Percentiles rank a stretch among this genome's conserved stretches.
Evolutionary conservation across 495 filamentous ascomycete genomes (phyloP).

Genomic region (Beverwykella pulmonaria): DNA sequence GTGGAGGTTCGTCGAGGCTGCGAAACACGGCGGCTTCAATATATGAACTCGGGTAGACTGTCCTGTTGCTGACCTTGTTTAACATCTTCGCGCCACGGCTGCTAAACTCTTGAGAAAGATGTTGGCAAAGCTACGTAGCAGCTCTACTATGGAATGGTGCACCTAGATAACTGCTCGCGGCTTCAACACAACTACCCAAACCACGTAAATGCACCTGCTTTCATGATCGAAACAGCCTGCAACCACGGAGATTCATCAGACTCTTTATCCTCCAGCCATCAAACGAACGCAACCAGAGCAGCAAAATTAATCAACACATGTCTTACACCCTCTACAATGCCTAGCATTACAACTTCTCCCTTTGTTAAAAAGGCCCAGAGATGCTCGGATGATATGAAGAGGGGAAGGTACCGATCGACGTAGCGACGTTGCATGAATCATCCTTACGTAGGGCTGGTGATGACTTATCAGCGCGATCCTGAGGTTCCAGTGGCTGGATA

Average conservation of each 20-base stretch:
- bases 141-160: too few relatives aligned
- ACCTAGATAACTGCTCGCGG: too few relatives aligned
- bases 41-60: slow-evolving; percentile 50
- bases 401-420: background rate
- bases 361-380: background rate
- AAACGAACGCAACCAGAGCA: background rate
- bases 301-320: background rate
- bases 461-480: slow-evolving; percentile 8
- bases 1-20: slow-evolving; percentile 73
- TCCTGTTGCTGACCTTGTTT: background rate
- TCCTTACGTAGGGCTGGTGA: slow-evolving; percentile 7
- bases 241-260: background rate
- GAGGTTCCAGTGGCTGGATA: slow-evolving; percentile 12
- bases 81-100: background rate
- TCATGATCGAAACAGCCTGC: background rate
- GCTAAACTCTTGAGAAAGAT: background rate
- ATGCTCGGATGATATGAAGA: slow-evolving; percentile 8
- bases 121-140: too few relatives aligned
- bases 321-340: slow-evolving; percentile 10
- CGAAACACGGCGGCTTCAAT: slow-evolving; percentile 70
- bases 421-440: slow-evolving; percentile 30
- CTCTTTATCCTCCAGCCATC: background rate
- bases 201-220: background rate
- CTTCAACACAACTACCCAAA: too few relatives aligned
- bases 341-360: background rate